Percentiles rank a stretch among this genome's conserved stretches.
These are phyloP conservation scores for Penicillium psychrosexuale DNA, from an alignment of 2,329 filamentous ascomycete genomes.

Conservation along the genomic window DNA sequence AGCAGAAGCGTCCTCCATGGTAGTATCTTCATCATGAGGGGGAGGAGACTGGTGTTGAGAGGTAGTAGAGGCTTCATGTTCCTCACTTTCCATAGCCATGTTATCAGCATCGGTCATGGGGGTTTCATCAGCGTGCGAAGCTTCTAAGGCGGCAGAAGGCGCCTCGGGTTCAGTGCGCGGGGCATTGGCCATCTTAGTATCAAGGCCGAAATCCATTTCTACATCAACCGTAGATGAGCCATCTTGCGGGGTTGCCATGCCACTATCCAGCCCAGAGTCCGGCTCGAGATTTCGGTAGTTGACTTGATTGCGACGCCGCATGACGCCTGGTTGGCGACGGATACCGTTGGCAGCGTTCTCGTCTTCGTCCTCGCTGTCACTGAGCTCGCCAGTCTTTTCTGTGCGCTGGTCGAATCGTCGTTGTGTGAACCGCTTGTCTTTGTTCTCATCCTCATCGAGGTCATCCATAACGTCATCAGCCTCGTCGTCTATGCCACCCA, in stretches of 20 bases:
- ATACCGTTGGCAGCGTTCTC: conserved; percentile 67
- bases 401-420: conserved; percentile 77
- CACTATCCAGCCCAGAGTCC: conserved; percentile 54
- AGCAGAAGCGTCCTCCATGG: conserved; percentile 39
- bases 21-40: conserved; percentile 35
- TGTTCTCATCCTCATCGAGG: conserved; percentile 79
- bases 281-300: conserved; percentile 59
- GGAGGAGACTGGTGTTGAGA: conserved; percentile 32
- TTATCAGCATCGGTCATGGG: conserved; percentile 34
- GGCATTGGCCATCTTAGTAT: conserved; percentile 43
- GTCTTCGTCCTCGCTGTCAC: conserved; percentile 88
- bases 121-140: conserved; percentile 32
- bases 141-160: conserved; percentile 28
- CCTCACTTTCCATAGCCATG: conserved; percentile 30
- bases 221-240: conserved; percentile 45
- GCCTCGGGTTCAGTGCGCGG: conserved; percentile 35
- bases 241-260: conserved; percentile 46
- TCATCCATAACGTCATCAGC: conserved; percentile 64
- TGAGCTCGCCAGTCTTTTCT: conserved; percentile 73
- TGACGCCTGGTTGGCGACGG: conserved; percentile 51
- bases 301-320: conserved; percentile 57
- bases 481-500: conserved; percentile 61
- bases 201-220: conserved; percentile 38
- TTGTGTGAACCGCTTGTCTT: conserved; percentile 77
- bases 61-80: conserved; percentile 29